Evolutionary conservation across 495 filamentous ascomycete species (phyloP), one percentile per base, ranked within the genome.

Genomic region (Rhizodiscina lignyota): DNA sequence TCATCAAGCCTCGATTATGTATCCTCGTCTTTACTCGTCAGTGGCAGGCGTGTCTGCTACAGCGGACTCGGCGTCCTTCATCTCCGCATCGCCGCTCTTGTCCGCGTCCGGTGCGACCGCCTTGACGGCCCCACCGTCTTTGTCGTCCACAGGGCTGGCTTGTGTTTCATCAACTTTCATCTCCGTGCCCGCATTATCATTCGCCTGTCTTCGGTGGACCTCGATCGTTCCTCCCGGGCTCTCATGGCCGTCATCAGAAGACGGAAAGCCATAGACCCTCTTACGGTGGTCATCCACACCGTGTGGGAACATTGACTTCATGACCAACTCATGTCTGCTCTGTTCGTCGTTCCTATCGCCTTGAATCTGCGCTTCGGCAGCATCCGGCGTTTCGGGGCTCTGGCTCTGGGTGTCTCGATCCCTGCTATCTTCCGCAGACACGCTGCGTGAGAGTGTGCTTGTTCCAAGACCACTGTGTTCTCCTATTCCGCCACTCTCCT

Each of bases 221-320:
- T 27, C 24, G 24, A 8, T 13, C 24, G 8, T 13, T 8, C 24
- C 24, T 27, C 24, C 24, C 24, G 8, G 8, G 8, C 24, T 27
- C 24, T 27, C 24, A 27, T 27, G 8, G 24, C 13, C 24, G 8
- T 27, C 24, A 13, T 8, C 24, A 8, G 8, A 8, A 8, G 8
- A 8, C 24, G 8, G 24, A 13, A 8, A 8, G 8, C 24, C 24
- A 13, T 13, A 8, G 24, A 8, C 13, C 24, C 13, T 8, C 24
- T 27, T 13, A 8, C 24, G 24, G 24, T 27, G 24, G 24, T 37
- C 23, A 15, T 39, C 17, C n/a, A 34, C 10, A n/a, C 37, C 37
- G n/a, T 28, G 11, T 21, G 37, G 30, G 19, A 39, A 39, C 29
- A 39, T 34, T 30, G 15, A 18, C 28, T 21, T 19, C 37, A 39